phyloP scores from a whole-genome alignment of 805 yeast genomes.

The Pichia rugopelliculosa region DNA sequence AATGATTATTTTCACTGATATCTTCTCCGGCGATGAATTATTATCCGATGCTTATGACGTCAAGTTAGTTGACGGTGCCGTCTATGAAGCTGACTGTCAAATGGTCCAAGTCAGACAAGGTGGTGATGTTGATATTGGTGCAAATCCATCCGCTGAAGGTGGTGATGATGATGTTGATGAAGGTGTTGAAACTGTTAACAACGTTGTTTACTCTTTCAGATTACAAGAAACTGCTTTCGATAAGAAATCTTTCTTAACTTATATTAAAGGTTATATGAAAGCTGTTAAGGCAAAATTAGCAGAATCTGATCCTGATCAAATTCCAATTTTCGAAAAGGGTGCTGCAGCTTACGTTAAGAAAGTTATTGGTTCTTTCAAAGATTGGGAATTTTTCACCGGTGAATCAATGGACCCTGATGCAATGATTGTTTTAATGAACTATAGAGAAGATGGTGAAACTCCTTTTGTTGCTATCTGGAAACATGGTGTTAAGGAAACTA shows the following conservation, averaged over 20 bases:
- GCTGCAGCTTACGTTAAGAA: constrained; percentile 95
- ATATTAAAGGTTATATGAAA: constrained; percentile 99
- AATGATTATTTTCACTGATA: constrained; percentile 53
- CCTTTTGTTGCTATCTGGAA: constrained; percentile 98
- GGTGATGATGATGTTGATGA: constrained; percentile 80
- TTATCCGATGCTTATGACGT: constrained; percentile 95
- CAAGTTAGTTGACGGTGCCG: constrained; percentile 79
- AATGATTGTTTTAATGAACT: constrained; percentile 95
- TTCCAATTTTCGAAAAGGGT: constrained; percentile 92
- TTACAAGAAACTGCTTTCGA: constrained; percentile 92
- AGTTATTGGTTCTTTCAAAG: constrained; percentile 90
- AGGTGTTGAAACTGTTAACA: constrained; percentile 88
- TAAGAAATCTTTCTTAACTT: constrained; percentile 94
- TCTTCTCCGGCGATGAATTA: constrained; percentile 90
- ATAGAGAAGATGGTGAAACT: constrained; percentile 99
- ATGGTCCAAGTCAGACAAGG: constrained; percentile 79
- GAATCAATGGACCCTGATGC: constrained; percentile 99
- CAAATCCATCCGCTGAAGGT: constrained; percentile 98
- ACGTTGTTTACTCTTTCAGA: constrained; percentile 97
- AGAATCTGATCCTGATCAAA: constrained; percentile 82
- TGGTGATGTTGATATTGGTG: constrained; percentile 97
- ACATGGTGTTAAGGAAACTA: constrained; percentile 88
- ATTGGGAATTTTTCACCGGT: constrained; percentile 99
- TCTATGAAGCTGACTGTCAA: constrained; percentile 94
- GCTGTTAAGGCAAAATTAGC: constrained; percentile 82